Percentiles rank a stretch among this genome's conserved stretches.
phyloP scores from a whole-genome alignment of 2,329 filamentous ascomycete genomes.

The Phaeosphaeria sp. region DNA sequence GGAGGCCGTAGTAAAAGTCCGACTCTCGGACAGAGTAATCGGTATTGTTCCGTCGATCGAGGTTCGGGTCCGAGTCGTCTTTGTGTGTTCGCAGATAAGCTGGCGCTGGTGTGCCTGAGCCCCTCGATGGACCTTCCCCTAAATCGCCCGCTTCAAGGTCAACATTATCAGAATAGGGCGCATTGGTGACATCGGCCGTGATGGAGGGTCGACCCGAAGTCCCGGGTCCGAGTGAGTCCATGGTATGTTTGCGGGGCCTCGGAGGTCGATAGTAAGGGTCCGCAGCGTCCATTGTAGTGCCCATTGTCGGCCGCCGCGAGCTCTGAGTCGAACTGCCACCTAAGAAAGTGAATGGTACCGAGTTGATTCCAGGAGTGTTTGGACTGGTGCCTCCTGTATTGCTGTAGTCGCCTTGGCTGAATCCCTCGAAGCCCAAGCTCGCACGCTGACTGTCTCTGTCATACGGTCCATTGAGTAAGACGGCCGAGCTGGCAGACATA shows the following conservation, averaged over 20 bases:
- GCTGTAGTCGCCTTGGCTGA: slow-evolving; percentile 58
- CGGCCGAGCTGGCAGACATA: slow-evolving; percentile 66
- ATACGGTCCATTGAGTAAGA: slow-evolving; percentile 62
- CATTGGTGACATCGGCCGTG: slow-evolving; percentile 56
- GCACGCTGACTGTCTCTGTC: slow-evolving; percentile 49
- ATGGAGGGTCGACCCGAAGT: slow-evolving; percentile 54
- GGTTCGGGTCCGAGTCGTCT: slow-evolving; percentile 61
- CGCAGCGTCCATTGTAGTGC: slow-evolving; percentile 45
- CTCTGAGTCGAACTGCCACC: slow-evolving; percentile 54
- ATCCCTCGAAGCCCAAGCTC: slow-evolving; percentile 62
- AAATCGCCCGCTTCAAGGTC: slow-evolving; percentile 42
- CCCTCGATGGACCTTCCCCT: slow-evolving; percentile 44
- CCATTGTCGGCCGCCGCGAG: slow-evolving; percentile 48
- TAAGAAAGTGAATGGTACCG: slow-evolving; percentile 75
- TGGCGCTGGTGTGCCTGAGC: slow-evolving; percentile 44
- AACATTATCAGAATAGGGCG: slow-evolving; percentile 53
- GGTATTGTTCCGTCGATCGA: slow-evolving; percentile 64
- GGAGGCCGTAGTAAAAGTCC: slow-evolving; percentile 94
- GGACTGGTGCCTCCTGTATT: slow-evolving; percentile 63
- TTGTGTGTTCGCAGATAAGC: slow-evolving; percentile 59
- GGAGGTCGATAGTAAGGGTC: slow-evolving; percentile 93
- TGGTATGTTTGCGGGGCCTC: slow-evolving; percentile 68
- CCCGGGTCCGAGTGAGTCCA: slow-evolving; percentile 56
- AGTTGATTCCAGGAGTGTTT: slow-evolving; percentile 75
- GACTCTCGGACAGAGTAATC: slow-evolving; percentile 95